These are phyloP conservation scores for Ambispora gerdemannii DNA, from an alignment of 192 early-diverging fungal genomes.

Conservation along the genomic window DNA sequence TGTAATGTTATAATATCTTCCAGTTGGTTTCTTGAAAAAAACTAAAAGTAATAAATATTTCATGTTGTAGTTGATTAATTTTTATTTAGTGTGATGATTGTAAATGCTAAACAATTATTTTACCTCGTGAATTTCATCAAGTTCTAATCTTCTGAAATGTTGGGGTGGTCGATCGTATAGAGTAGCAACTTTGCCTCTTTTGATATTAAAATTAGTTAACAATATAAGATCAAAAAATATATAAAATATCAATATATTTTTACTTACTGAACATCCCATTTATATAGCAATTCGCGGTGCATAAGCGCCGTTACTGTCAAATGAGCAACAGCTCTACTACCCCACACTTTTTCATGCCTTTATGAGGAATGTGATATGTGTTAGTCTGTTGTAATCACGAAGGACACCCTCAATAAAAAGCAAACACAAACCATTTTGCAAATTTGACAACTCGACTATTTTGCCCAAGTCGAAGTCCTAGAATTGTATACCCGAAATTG, in stretches of 20 bases:
- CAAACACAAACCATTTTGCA: slow-evolving; percentile 43
- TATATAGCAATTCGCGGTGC: slow-evolving; percentile 59
- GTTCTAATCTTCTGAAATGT: slow-evolving; percentile 66
- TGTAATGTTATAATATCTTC: slow-evolving; percentile 44
- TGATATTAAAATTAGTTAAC: neutral
- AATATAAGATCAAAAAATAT: neutral
- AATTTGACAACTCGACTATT: slow-evolving; percentile 50
- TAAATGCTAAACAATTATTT: too few relatives aligned
- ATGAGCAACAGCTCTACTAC: slow-evolving; percentile 70
- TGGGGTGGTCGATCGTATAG: slow-evolving; percentile 81
- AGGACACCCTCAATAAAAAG: too few relatives aligned
- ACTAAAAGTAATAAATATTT: slow-evolving; percentile 25
- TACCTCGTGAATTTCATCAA: slow-evolving; percentile 67
- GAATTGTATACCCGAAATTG: slow-evolving; percentile 90
- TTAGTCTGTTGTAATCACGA: too few relatives aligned
- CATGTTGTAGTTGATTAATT: too few relatives aligned
- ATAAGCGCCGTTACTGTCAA: slow-evolving; percentile 85
- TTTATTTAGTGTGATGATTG: too few relatives aligned
- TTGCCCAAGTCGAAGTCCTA: slow-evolving; percentile 67
- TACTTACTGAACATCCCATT: slow-evolving; percentile 63
- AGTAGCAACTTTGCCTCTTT: slow-evolving; percentile 66
- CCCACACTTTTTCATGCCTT: slow-evolving; percentile 63
- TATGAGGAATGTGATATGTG: neutral
- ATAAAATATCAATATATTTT: neutral
- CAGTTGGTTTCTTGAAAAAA: slow-evolving; percentile 42